Conservation (phyloP, 176 grass and related monocot species). For the Hyparrhenia diplandra region DNA sequence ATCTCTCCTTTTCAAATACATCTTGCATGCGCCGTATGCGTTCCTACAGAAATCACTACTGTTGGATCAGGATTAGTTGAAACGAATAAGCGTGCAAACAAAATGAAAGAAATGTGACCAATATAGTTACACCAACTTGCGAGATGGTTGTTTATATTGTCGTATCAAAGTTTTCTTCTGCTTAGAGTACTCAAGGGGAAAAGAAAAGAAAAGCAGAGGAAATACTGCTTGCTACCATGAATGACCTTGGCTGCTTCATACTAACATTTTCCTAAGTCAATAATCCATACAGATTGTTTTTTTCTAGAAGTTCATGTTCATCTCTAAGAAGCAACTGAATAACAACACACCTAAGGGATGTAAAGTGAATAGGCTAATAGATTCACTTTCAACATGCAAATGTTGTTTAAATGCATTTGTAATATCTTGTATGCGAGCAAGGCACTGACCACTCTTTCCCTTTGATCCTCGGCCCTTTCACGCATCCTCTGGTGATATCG, state of each 20-base stretch:
- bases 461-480: conserved; percentile 45
- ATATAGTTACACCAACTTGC: neutral
- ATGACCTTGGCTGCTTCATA: neutral
- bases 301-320: neutral
- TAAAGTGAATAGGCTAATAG: neutral
- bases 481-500: conserved; percentile 45
- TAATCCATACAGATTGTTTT: neutral
- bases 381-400: neutral
- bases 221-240: neutral
- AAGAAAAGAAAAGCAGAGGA: neutral
- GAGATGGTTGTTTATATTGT: neutral
- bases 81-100: conserved; percentile 26
- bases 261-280: neutral
- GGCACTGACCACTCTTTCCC: conserved; percentile 70
- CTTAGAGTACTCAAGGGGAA: neutral
- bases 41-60: conserved; percentile 50
- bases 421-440: neutral
- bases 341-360: neutral
- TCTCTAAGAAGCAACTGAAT: neutral
- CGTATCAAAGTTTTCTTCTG: neutral
- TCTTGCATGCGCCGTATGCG: conserved; percentile 66
- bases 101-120: neutral
- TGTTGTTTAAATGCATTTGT: neutral
- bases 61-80: conserved; percentile 21
- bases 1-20: conserved; percentile 70